A percentile compares a stretch with the other conserved stretches of the same genome.
phyloP scores from a whole-genome alignment of 768 basidiomycete species.

The Auricularia sp. region DNA sequence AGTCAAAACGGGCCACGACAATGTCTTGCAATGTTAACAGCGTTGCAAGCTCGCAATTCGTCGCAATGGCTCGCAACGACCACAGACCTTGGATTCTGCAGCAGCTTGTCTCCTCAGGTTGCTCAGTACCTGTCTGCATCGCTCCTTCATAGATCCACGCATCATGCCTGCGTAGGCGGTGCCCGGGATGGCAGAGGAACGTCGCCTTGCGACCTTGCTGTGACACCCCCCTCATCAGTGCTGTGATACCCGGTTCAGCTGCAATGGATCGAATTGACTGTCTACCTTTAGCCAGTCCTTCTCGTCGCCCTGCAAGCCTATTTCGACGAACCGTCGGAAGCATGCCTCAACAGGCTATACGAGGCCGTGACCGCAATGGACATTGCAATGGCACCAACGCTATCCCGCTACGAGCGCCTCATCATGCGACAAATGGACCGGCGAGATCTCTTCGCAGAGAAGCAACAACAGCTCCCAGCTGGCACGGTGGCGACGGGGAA shows the following conservation, averaged over 20 bases:
- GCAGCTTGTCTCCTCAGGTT: too few relatives aligned
- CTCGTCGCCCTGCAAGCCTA: slow-evolving; percentile 94
- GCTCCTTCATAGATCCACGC: too few relatives aligned
- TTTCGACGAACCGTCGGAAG: slow-evolving; percentile 79
- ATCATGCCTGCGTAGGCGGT: too few relatives aligned
- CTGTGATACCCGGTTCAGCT: not conserved
- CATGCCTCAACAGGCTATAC: slow-evolving; percentile 81
- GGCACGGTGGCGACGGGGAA: slow-evolving; percentile 8
- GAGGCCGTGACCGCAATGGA: slow-evolving; percentile 92
- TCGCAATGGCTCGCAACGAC: too few relatives aligned
- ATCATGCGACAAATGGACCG: slow-evolving; percentile 85
- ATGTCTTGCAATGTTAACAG: too few relatives aligned
- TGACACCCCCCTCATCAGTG: too few relatives aligned
- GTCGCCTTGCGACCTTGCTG: too few relatives aligned
- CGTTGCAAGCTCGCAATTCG: too few relatives aligned
- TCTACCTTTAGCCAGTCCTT: slow-evolving; percentile 64
- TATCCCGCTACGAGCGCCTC: slow-evolving; percentile 76
- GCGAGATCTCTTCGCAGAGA: slow-evolving; percentile 86
- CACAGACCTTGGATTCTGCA: too few relatives aligned
- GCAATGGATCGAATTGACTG: not conserved
- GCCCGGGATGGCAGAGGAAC: too few relatives aligned
- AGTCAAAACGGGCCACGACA: too few relatives aligned
- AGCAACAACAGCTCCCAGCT: slow-evolving; percentile 22
- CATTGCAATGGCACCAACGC: slow-evolving; percentile 60
- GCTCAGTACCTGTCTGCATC: too few relatives aligned